Base-by-base conservation (phyloP, 805 yeast genomes). In the Ogataea zsoltii region DNA sequence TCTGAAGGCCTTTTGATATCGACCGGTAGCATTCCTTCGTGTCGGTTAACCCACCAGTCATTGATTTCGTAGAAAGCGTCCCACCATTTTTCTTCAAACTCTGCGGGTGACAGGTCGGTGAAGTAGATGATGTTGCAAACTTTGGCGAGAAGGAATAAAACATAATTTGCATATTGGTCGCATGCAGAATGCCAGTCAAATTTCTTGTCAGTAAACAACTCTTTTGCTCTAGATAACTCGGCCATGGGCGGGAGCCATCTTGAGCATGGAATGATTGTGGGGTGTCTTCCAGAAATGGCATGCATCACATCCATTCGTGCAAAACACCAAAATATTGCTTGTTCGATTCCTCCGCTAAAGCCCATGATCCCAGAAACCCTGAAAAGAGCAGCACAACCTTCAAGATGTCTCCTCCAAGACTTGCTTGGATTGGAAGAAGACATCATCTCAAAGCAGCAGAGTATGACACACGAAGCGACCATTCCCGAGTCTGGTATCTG, bases 371-470 rank as follows among this genome's bases (percentile, higher is more conserved):
- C 68, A 29, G 62, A 60, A n/a, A 68, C 62, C 39, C 61, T 62
- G 48, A 71, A 69, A 38, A 68, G 45, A 0, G 68, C 66, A 2
- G 68, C 63, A 53, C 75, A 71, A 9, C 75, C 76, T 55, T 67
- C 72, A 7, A 70, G 55, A 51, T 71, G 75, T 37, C 66, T 61
- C 38, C 74, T 55, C 74, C 75, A 69, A 44, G 66, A 36, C 21
- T 36, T 62, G 32, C 42, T 44, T 15, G 61, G 59, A 11, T 74
- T 72, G 2, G 67, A 55, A 1, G 69, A 60, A 5, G 68, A 61
- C 70, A 71, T 67, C 72, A 71, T 69, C 41, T 70, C 76, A 33
- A 71, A 62, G 2, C 69, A 69, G 58, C 76, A 57, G 12, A 57
- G 44, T 12, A 54, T 44, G 12, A 57, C 61, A 42, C 61, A 57